Evolutionary conservation across 2,329 filamentous ascomycete species (phyloP).

Genomic region (Alternaria arbusti): DNA sequence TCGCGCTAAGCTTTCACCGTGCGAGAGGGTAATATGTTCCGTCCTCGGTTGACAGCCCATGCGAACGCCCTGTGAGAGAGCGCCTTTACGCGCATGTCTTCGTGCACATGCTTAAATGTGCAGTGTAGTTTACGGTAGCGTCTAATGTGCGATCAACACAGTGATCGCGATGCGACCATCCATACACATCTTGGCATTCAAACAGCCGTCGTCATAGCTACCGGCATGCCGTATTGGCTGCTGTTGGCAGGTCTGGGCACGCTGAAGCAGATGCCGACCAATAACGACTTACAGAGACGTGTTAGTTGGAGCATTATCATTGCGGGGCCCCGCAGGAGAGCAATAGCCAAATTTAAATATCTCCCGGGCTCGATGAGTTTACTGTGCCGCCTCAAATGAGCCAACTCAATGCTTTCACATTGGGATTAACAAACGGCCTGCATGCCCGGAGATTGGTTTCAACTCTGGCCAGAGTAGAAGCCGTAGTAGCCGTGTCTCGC

Average conservation of each 20-base stretch:
- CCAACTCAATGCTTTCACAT: background rate
- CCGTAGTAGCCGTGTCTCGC: background rate
- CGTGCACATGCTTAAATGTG: background rate
- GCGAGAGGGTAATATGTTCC: background rate
- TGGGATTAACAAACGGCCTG: background rate
- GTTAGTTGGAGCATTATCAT: background rate
- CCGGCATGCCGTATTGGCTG: conserved; percentile 16
- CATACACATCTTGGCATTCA: background rate
- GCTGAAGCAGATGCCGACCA: background rate
- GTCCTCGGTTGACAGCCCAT: background rate
- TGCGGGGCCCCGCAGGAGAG: background rate
- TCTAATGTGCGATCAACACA: background rate
- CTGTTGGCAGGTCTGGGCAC: conserved; percentile 9
- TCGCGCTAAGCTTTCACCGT: conserved; percentile 15
- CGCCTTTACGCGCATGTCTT: background rate
- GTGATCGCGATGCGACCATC: background rate
- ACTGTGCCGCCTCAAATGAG: background rate
- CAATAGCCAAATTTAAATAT: background rate
- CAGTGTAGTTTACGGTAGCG: background rate
- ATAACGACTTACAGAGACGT: background rate
- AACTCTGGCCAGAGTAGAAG: background rate
- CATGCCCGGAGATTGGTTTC: background rate
- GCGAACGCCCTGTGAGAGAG: background rate
- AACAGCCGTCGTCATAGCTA: conserved; percentile 14
- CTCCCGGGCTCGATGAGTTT: background rate